Conservation (phyloP, 2,329 filamentous ascomycete genomes). For the Ilyonectria robusta region DNA sequence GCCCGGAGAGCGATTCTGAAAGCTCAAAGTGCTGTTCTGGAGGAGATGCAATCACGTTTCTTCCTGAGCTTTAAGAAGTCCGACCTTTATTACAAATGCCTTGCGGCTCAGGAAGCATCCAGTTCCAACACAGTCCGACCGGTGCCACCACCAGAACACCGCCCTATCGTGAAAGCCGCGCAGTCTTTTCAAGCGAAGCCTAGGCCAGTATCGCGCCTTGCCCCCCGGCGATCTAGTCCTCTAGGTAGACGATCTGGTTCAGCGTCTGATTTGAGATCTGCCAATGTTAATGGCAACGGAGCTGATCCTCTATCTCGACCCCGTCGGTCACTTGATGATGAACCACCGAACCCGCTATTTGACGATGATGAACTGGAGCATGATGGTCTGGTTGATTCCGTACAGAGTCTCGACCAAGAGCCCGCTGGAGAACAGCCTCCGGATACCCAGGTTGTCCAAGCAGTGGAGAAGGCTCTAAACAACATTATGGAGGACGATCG, state of each 20-base stretch:
- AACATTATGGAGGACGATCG: constrained; percentile 90
- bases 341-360: constrained; percentile 70
- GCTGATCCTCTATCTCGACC: constrained; percentile 58
- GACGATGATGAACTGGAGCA: constrained; percentile 86
- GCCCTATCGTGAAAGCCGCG: constrained; percentile 48
- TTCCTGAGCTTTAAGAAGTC: constrained; percentile 92
- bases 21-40: constrained; percentile 86
- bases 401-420: constrained; percentile 84
- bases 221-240: constrained; percentile 52
- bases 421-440: constrained; percentile 67
- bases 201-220: constrained; percentile 60
- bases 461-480: constrained; percentile 91
- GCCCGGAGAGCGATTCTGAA: constrained; percentile 86
- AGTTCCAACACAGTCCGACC: constrained; percentile 48
- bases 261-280: constrained; percentile 61
- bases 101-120: constrained; percentile 86
- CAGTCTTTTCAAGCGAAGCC: constrained; percentile 61
- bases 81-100: constrained; percentile 95
- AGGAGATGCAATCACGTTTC: constrained; percentile 85
- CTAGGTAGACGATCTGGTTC: constrained; percentile 62
- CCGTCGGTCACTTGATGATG: constrained; percentile 81
- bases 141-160: constrained; percentile 40
- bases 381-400: constrained; percentile 78
- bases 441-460: constrained; percentile 87
- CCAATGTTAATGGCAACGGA: constrained; percentile 55